phyloP scores from a whole-genome alignment of 2,329 filamentous ascomycete species.

The Sphaerostilbella broomeana region DNA sequence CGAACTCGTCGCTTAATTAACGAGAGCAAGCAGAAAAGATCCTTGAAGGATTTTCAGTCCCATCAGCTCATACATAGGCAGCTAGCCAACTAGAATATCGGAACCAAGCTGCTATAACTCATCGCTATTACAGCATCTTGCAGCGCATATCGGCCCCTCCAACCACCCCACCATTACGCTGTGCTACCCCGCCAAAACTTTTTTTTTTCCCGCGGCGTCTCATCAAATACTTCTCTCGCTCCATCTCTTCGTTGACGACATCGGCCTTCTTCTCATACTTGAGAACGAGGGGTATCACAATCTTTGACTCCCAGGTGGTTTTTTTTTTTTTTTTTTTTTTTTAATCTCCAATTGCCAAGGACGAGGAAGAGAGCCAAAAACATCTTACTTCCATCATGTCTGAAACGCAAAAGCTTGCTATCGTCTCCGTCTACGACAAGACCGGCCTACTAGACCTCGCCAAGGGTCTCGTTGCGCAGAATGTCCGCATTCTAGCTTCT shows the following conservation, averaged over 20 bases:
- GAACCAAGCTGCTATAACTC: too few species aligned
- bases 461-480: constrained; percentile 80
- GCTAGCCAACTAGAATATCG: too few species aligned
- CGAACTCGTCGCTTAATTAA: too few species aligned
- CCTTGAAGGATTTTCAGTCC: too few species aligned
- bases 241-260: constrained; percentile 1
- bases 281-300: background rate
- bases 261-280: constrained; percentile 3
- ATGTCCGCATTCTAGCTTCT: constrained; percentile 88
- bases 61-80: too few species aligned
- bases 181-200: constrained; percentile 14
- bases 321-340: background rate
- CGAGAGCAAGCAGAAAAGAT: too few species aligned
- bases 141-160: constrained; percentile 10
- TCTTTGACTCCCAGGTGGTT: background rate
- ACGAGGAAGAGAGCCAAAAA: background rate
- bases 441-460: constrained; percentile 88
- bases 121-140: constrained; percentile 12
- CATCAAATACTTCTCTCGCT: too few species aligned
- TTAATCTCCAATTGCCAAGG: constrained; percentile 4
- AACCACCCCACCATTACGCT: constrained; percentile 10
- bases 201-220: too few species aligned
- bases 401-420: constrained; percentile 60
- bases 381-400: constrained; percentile 27
- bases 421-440: constrained; percentile 98